A percentile compares a stretch with the other conserved stretches of the same genome.
Evolutionary conservation across 2,329 filamentous ascomycete genomes (phyloP).

Genomic region (Akanthomyces uredinophilus): DNA sequence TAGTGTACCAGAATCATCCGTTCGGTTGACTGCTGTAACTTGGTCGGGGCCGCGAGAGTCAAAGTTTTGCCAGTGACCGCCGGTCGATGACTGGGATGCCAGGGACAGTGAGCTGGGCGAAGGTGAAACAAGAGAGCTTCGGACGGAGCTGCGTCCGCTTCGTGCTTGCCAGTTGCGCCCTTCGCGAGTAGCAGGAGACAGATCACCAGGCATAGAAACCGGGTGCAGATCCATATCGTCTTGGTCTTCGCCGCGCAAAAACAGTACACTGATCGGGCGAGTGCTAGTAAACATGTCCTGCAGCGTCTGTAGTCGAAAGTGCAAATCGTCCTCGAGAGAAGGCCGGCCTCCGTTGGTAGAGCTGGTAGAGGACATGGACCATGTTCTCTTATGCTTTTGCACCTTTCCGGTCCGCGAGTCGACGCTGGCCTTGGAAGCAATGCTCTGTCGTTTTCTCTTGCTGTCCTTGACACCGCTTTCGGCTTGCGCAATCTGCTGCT

Average conservation of each 20-base stretch:
- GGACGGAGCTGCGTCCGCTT: slow-evolving; percentile 53
- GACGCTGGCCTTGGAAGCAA: slow-evolving; percentile 41
- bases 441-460: slow-evolving; percentile 56
- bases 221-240: slow-evolving; percentile 79
- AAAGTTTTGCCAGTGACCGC: slow-evolving; percentile 52
- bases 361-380: slow-evolving; percentile 83
- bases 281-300: slow-evolving; percentile 90
- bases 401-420: slow-evolving; percentile 70
- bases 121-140: slow-evolving; percentile 59
- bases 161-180: slow-evolving; percentile 45
- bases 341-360: slow-evolving; percentile 48
- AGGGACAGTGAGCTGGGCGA: slow-evolving; percentile 62
- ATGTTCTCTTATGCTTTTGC: slow-evolving; percentile 86
- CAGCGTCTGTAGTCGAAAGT: slow-evolving; percentile 69
- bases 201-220: slow-evolving; percentile 65
- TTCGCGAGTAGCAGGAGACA: slow-evolving; percentile 53
- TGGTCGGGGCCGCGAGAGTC: slow-evolving; percentile 52
- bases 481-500: slow-evolving; percentile 82
- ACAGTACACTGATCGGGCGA: slow-evolving; percentile 70
- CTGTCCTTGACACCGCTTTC: slow-evolving; percentile 63
- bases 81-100: slow-evolving; percentile 46
- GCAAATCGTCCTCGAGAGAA: slow-evolving; percentile 68
- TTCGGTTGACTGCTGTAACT: slow-evolving; percentile 46
- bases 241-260: slow-evolving; percentile 67
- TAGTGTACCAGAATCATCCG: slow-evolving; percentile 58